Conservation (phyloP, 2,329 filamentous ascomycete species). For the Pseudocercospora eumusae region DNA sequence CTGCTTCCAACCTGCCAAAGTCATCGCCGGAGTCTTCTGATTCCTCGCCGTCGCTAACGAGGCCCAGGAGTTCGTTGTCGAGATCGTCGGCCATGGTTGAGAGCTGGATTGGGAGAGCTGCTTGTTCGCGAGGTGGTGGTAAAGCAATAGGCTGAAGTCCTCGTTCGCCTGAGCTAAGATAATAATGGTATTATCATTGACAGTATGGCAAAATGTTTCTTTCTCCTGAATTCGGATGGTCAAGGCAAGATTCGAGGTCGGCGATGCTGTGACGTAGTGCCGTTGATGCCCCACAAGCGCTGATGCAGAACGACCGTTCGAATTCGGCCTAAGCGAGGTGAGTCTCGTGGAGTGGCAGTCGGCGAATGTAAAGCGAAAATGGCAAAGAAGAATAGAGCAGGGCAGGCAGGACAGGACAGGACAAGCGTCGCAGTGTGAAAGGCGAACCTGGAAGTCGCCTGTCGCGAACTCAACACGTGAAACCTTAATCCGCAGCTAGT, state of each 20-base stretch:
- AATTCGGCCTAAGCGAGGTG: background rate
- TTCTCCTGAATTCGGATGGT: background rate
- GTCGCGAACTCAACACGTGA: conserved; percentile 10
- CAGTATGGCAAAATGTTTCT: background rate
- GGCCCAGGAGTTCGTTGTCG: conserved; percentile 89
- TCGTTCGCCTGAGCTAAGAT: background rate
- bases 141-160: background rate
- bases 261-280: conserved; percentile 2
- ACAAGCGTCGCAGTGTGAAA: background rate
- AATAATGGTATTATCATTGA: background rate
- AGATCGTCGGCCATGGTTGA: conserved; percentile 56
- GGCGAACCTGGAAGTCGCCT: background rate
- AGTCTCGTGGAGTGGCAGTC: background rate
- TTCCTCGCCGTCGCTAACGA: conserved; percentile 64
- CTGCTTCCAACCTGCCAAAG: conserved; percentile 53
- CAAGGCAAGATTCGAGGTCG: conserved; percentile 11
- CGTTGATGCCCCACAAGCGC: background rate
- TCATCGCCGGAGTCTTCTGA: conserved; percentile 43
- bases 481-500: conserved; percentile 10
- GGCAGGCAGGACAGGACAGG: background rate
- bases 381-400: background rate
- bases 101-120: background rate
- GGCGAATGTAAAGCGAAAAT: background rate
- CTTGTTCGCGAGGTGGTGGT: background rate
- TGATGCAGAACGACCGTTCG: background rate